A percentile compares a stretch with the other conserved stretches of the same genome.
phyloP scores from a whole-genome alignment of 352 stramenopile species.

The Globisporangium megalacanthum region DNA sequence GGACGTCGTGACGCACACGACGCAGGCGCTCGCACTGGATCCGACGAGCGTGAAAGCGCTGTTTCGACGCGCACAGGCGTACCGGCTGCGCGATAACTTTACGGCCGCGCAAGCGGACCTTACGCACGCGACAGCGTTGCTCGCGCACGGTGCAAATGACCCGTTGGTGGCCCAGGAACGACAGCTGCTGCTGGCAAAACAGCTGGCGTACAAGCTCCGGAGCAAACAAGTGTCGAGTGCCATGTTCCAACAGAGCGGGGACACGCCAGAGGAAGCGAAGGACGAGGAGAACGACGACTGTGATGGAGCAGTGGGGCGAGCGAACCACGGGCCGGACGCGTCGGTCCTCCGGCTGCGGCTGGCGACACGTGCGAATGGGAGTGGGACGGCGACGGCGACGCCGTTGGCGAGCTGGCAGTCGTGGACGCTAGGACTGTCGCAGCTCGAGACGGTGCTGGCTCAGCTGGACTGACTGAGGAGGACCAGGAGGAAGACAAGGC shows the following conservation, averaged over 20 bases:
- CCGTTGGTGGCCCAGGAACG: constrained; percentile 50
- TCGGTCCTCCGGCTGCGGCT: constrained; percentile 27
- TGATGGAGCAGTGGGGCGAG: no score
- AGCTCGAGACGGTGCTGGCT: constrained; percentile 31
- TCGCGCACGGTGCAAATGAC: constrained; percentile 9
- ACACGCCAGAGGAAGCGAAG: no score
- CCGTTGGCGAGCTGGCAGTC: constrained; percentile 42
- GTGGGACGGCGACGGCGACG: constrained; percentile 8
- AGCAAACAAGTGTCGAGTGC: constrained; percentile 60
- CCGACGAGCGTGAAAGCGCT: constrained; percentile 51
- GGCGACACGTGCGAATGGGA: constrained; percentile 11
- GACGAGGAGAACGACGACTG: no score
- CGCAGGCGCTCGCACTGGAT: constrained; percentile 58
- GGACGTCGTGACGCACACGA: constrained; percentile 58
- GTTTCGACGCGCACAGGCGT: constrained; percentile 61
- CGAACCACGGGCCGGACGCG: constrained; percentile 10
- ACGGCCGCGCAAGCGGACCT: constrained; percentile 49
- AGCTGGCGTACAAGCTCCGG: constrained; percentile 63
- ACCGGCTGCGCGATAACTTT: constrained; percentile 67
- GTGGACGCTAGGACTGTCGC: constrained; percentile 26
- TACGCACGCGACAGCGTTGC: constrained; percentile 23
- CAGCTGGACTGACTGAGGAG: not conserved
- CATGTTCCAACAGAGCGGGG: constrained; percentile 41
- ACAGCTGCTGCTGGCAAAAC: constrained; percentile 51
- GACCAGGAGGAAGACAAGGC: not conserved